Base-by-base conservation (phyloP, 129 eudicot species). In the Flaveria ramosissima region DNA sequence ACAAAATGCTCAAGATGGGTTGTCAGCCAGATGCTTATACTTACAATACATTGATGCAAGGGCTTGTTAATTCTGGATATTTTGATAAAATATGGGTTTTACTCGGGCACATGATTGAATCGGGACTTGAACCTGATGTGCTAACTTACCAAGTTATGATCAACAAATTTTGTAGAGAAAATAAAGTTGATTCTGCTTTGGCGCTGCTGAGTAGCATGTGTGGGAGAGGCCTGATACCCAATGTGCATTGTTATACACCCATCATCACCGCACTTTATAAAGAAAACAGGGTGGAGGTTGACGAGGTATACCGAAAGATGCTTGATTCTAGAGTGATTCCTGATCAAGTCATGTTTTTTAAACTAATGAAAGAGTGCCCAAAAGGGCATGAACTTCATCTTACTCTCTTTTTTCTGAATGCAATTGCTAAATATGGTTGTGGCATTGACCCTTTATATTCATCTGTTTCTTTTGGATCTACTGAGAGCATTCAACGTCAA, bases 201-300 rank as follows among this genome's bases (percentile, higher is more conserved):
- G 43, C 46, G 57, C 39, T 89, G 47, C 68, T 85, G 48, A 16
- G 64, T 76, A 69, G 68, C 73, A 89, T 87, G 91, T 24, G 60
- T 47, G 51, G 55, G 9, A 56, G 27, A 45, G 57, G 64, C 68
- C 65, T 87, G 73, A 20, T 66, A 39, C 91, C 96, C n/a, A 83
- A 82, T 61, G 89, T 89, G 45, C 92, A 89, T 48, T 86, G 88
- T 79, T 89, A 86, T 77, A 89, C 96, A 13, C 81, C 77, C 46
- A 78, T 89, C 68, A 79, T 87, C 68, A 60, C 72, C 66, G 71
- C 84, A 46, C 85, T 89, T 51, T 82, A 48, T 60, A 85, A 83
- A 81, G 86, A 75, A 64, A 84, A 83, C 53, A 75, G 82, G 68
- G 64, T 47, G 51, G 96, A 89, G 78, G 76, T 83, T 14, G 82